These are phyloP conservation scores for Galerina marginata DNA, from an alignment of 768 basidiomycete species.

Conservation along the genomic window DNA sequence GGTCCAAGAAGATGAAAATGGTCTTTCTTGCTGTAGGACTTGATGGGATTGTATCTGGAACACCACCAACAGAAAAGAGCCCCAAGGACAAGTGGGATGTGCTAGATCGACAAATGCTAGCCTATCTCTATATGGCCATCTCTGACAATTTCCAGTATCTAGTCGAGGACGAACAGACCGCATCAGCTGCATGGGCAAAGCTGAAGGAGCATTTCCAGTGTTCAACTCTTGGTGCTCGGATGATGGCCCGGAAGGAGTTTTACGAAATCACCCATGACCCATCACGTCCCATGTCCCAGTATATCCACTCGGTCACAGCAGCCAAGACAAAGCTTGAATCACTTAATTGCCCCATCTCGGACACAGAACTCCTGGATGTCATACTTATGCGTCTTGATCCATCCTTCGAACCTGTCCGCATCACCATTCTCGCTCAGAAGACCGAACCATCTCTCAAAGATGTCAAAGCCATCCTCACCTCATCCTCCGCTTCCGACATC, in stretches of 20 bases:
- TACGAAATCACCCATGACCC: slow-evolving; percentile 21
- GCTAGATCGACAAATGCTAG: slow-evolving; percentile 6
- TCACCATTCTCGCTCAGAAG: slow-evolving; percentile 18
- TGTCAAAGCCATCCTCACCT: slow-evolving; percentile 18
- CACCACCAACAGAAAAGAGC: slow-evolving; percentile 1
- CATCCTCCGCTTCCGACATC: slow-evolving; percentile 10
- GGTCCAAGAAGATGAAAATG: slow-evolving; percentile 14
- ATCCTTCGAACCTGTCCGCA: slow-evolving; percentile 18
- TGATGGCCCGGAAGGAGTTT: slow-evolving; percentile 14
- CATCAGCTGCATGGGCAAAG: slow-evolving; percentile 11
- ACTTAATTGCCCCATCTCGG: slow-evolving; percentile 12
- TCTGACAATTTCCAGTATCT: slow-evolving; percentile 12
- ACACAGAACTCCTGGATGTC: slow-evolving; percentile 24
- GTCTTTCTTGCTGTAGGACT: slow-evolving; percentile 15
- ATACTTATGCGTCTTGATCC: slow-evolving; percentile 25
- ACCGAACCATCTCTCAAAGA: slow-evolving; percentile 8
- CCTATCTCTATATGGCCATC: slow-evolving; percentile 5
- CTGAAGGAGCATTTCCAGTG: slow-evolving; percentile 20
- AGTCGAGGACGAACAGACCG: slow-evolving; percentile 15
- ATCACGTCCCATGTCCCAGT: slow-evolving; percentile 10
- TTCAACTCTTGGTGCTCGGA: slow-evolving; percentile 14
- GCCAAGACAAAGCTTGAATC: slow-evolving; percentile 12
- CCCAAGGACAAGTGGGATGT: not conserved
- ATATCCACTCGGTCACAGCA: slow-evolving; percentile 16
- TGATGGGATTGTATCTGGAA: slow-evolving; percentile 14